These are phyloP conservation scores for Solanum bulbocastanum DNA, from an alignment of 257 asterid species.

Conservation along the genomic window DNA sequence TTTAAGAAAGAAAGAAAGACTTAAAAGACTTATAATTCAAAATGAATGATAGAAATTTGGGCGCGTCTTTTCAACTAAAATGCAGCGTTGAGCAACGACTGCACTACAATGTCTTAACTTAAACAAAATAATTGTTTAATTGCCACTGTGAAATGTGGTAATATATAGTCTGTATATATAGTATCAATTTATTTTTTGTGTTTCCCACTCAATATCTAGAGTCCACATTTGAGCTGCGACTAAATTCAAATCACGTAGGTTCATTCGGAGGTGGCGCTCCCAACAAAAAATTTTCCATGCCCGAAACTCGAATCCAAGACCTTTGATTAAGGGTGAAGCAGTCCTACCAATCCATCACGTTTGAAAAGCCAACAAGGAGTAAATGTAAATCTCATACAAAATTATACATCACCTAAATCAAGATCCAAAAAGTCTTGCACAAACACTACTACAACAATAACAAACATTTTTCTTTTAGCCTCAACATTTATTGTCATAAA, in stretches of 20 bases:
- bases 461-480: too few species aligned
- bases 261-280: not conserved
- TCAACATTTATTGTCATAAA: too few species aligned
- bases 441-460: not conserved
- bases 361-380: not conserved
- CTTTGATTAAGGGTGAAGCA: not conserved
- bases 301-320: too few species aligned
- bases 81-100: too few species aligned
- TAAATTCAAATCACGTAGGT: not conserved
- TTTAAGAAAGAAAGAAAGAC: too few species aligned
- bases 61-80: too few species aligned
- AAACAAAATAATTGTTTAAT: not conserved
- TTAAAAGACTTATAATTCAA: too few species aligned
- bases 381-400: not conserved
- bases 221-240: not conserved
- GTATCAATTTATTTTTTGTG: not conserved
- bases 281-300: rapidly evolving
- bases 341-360: not conserved
- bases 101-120: too few species aligned
- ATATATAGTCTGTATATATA: not conserved
- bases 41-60: too few species aligned
- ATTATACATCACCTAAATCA: not conserved
- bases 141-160: not conserved
- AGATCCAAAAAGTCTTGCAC: not conserved
- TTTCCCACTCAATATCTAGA: too few species aligned